phyloP scores from a whole-genome alignment of 2,329 filamentous ascomycete genomes.

The Rhytidhysteron rufulum region DNA sequence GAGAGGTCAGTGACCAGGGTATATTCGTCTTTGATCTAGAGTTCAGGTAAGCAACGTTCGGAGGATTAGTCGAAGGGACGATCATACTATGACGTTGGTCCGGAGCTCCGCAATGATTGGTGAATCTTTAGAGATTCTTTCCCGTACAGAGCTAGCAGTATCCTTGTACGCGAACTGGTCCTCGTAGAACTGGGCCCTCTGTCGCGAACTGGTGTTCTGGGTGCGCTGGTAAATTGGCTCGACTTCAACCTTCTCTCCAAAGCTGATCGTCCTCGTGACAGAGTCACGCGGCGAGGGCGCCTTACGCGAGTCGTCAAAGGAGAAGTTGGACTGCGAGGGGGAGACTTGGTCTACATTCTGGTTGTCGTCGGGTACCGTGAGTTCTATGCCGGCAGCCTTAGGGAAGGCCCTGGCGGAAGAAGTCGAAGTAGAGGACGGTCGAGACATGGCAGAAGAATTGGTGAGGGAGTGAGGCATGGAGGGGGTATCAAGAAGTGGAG shows the following conservation, averaged over 20 bases:
- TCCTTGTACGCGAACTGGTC: constrained; percentile 37
- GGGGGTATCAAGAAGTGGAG: background rate
- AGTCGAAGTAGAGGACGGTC: constrained; percentile 32
- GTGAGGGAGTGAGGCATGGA: constrained; percentile 35
- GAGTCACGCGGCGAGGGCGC: constrained; percentile 24
- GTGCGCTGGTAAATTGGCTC: background rate
- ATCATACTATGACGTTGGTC: constrained; percentile 50
- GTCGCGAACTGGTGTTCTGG: constrained; percentile 20
- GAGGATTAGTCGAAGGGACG: constrained; percentile 4
- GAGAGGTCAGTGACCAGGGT: constrained; percentile 71
- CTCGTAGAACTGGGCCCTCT: constrained; percentile 35
- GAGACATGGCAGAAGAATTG: constrained; percentile 33
- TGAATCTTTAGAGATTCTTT: constrained; percentile 42
- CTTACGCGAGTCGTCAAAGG: constrained; percentile 31
- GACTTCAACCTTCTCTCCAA: constrained; percentile 15
- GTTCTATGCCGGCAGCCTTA: constrained; percentile 27
- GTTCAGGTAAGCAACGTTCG: constrained; percentile 17
- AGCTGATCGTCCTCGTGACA: constrained; percentile 10
- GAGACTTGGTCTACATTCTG: constrained; percentile 24
- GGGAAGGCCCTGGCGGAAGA: constrained; percentile 31
- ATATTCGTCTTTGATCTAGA: constrained; percentile 69
- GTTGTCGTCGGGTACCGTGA: constrained; percentile 26
- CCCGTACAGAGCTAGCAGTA: constrained; percentile 32
- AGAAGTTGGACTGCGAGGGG: constrained; percentile 34
- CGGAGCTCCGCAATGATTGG: constrained; percentile 47